These are phyloP conservation scores for Cadophora malorum DNA, from an alignment of 2,329 filamentous ascomycete species.

Conservation along the genomic window DNA sequence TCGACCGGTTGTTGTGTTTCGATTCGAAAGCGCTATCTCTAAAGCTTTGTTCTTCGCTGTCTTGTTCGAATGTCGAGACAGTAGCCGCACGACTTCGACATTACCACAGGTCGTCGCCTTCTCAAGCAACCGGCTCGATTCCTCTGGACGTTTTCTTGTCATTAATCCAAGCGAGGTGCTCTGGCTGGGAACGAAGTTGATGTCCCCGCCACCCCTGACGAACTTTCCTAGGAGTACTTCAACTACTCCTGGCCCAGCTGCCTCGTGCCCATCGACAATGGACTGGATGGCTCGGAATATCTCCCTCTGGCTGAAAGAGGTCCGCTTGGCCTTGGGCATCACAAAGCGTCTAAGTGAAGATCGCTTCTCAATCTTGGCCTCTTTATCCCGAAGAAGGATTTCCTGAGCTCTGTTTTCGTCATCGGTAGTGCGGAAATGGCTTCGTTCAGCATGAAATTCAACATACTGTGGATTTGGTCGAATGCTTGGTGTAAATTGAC, in stretches of 20 bases:
- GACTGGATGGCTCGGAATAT: constrained; percentile 28
- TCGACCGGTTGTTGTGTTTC: constrained; percentile 17
- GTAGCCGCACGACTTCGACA: constrained; percentile 28
- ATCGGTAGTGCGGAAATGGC: constrained; percentile 27
- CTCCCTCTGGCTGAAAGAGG: constrained; percentile 32
- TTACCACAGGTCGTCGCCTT: constrained; percentile 24
- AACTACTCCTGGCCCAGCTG: constrained; percentile 30
- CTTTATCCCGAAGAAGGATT: constrained; percentile 35
- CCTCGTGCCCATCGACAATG: constrained; percentile 31
- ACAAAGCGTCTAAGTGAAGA: constrained; percentile 23
- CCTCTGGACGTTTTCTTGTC: constrained; percentile 24
- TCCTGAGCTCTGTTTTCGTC: constrained; percentile 29
- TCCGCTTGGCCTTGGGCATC: constrained; percentile 27
- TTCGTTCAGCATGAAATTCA: not conserved
- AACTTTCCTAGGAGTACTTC: constrained; percentile 27
- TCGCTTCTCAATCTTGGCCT: constrained; percentile 32
- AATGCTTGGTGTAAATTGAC: constrained; percentile 1
- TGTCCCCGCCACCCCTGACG: constrained; percentile 23
- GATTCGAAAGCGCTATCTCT: constrained; percentile 24
- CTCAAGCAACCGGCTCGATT: constrained; percentile 28
- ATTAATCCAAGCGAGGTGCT: constrained; percentile 21
- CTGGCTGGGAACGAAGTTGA: constrained; percentile 25
- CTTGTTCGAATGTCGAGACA: constrained; percentile 24
- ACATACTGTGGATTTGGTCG: constrained; percentile 5
- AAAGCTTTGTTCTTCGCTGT: constrained; percentile 22